A percentile compares a stretch with the other conserved stretches of the same genome.
These are phyloP conservation scores for Mytilinidion resinicola DNA, from an alignment of 495 filamentous ascomycete species.

Conservation along the genomic window DNA sequence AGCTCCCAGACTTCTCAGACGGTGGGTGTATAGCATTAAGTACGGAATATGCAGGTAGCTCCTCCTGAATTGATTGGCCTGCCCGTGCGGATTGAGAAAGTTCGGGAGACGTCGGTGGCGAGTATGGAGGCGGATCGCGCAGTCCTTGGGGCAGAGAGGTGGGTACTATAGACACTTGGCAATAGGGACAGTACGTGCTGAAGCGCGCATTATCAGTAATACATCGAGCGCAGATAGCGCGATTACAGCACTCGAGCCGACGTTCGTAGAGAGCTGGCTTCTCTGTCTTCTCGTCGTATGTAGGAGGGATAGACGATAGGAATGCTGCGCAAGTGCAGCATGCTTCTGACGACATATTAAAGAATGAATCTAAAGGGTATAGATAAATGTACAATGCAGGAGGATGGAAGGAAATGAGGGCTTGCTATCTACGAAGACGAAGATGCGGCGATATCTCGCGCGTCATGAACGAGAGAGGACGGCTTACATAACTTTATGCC, in stretches of 20 bases:
- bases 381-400: background rate
- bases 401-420: background rate
- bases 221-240: slow-evolving; percentile 63
- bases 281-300: slow-evolving; percentile 46
- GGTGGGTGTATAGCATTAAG: slow-evolving; percentile 28
- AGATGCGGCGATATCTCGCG: no score
- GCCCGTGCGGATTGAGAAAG: slow-evolving; percentile 38
- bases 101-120: slow-evolving; percentile 34
- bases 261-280: slow-evolving; percentile 49
- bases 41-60: slow-evolving; percentile 33
- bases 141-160: slow-evolving; percentile 51
- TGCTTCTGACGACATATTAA: slow-evolving; percentile 36
- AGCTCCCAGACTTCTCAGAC: slow-evolving; percentile 26
- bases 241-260: slow-evolving; percentile 55
- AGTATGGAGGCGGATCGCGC: slow-evolving; percentile 53
- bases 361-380: background rate
- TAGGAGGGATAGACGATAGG: slow-evolving; percentile 40
- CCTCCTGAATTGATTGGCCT: slow-evolving; percentile 11
- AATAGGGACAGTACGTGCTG: slow-evolving; percentile 61
- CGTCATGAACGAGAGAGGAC: no score
- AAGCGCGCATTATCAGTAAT: slow-evolving; percentile 63
- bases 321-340: slow-evolving; percentile 63
- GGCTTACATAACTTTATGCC: no score
- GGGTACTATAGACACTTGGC: slow-evolving; percentile 48
- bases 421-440: no score